These are phyloP conservation scores for Candida ficus DNA, from an alignment of 805 yeast species.

Conservation along the genomic window DNA sequence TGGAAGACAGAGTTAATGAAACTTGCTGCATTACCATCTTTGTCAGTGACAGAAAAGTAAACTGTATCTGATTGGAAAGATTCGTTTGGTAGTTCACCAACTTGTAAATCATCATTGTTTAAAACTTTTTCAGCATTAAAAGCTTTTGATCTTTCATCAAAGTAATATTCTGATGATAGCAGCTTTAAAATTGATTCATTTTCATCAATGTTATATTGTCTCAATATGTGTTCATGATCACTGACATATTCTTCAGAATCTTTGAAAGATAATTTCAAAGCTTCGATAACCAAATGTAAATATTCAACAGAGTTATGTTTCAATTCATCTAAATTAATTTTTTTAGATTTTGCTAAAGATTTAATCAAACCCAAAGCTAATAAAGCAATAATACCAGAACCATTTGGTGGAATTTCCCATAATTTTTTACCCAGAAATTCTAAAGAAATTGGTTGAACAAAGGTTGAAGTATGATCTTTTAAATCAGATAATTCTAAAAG, in stretches of 20 bases:
- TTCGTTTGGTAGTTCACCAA: constrained; percentile 52
- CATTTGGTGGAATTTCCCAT: constrained; percentile 85
- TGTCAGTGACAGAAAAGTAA: constrained; percentile 59
- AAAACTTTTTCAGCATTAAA: constrained; percentile 38
- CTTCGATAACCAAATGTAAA: constrained; percentile 63
- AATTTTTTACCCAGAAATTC: constrained; percentile 49
- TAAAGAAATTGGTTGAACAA: constrained; percentile 58
- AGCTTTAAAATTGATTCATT: constrained; percentile 34
- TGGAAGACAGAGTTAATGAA: constrained; percentile 72
- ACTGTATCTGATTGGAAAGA: constrained; percentile 63
- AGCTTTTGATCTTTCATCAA: constrained; percentile 42
- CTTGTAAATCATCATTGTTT: constrained; percentile 36
- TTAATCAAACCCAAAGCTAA: constrained; percentile 63
- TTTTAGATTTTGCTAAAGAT: constrained; percentile 42
- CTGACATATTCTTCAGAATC: constrained; percentile 72
- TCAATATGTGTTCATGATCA: constrained; percentile 45
- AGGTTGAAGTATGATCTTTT: constrained; percentile 48
- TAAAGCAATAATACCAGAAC: constrained; percentile 75
- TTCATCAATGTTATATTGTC: constrained; percentile 28
- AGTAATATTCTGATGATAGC: constrained; percentile 40
- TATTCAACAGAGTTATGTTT: constrained; percentile 68
- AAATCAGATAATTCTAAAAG: constrained; percentile 53
- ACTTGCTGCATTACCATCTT: constrained; percentile 74
- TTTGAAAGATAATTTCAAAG: constrained; percentile 65
- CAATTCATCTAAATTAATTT: constrained; percentile 36